Evolutionary conservation across 148 eudicot species (phyloP).

Genomic region (Vaccinium corymbosum): DNA sequence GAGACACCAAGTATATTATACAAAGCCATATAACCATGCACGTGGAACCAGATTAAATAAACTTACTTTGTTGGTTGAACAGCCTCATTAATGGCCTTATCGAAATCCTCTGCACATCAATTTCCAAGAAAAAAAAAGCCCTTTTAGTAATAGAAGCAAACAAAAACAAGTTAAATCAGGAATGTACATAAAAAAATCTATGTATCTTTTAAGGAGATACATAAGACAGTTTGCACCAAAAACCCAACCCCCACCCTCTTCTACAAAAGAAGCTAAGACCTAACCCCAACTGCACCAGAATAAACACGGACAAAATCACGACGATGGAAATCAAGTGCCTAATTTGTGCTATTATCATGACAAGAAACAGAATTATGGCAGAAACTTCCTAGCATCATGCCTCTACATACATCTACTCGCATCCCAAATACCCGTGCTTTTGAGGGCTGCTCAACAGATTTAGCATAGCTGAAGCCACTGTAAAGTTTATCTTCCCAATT

Average conservation of each 20-base stretch:
- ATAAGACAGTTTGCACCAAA: background rate
- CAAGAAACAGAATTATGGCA: background rate
- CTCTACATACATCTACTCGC: background rate
- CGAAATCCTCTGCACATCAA: conserved; percentile 68
- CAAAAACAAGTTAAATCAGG: background rate
- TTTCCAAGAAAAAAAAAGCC: conserved; percentile 16
- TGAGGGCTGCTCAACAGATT: conserved; percentile 2
- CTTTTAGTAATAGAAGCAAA: background rate
- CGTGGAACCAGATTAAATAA: conserved; percentile 10
- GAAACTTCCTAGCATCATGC: conserved; percentile 11
- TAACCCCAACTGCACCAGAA: conserved; percentile 7
- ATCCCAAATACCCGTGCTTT: background rate
- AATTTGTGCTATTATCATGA: conserved; percentile 6
- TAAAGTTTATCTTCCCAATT: background rate
- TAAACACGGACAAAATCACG: background rate
- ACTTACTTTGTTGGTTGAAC: conserved; percentile 55
- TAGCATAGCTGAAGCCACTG: background rate
- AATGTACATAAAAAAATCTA: background rate
- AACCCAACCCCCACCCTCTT: background rate
- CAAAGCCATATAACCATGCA: conserved; percentile 1
- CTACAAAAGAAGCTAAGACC: background rate
- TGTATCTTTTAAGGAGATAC: background rate
- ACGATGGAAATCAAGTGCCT: background rate
- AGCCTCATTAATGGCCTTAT: conserved; percentile 72
- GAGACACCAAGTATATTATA: background rate